Evolutionary conservation across 1,284 basidiomycete genomes (phyloP).

Genomic region (Cutaneotrichosporon dermatis): DNA sequence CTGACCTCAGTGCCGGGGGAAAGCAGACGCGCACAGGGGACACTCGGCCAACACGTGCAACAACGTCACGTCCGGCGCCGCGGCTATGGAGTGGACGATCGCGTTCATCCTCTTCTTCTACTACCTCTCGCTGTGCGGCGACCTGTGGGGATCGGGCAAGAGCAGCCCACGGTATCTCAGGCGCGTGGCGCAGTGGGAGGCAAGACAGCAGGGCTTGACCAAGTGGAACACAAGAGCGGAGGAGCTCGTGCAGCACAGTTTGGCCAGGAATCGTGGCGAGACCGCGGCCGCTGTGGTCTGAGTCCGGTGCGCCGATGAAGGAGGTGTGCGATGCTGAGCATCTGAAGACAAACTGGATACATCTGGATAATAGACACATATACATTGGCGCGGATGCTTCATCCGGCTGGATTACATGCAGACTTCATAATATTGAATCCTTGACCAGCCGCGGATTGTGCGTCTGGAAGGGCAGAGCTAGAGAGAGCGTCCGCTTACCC

Average conservation of each 20-base stretch:
- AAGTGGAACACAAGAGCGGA: background rate
- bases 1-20: constrained; percentile 33
- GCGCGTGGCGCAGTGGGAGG: constrained; percentile 44
- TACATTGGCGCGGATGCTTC: too few species aligned
- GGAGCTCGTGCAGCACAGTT: background rate
- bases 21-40: constrained; percentile 13
- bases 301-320: too few species aligned
- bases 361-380: too few species aligned
- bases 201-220: background rate
- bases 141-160: constrained; percentile 46
- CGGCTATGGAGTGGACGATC: constrained; percentile 51
- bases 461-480: too few species aligned
- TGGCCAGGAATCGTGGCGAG: background rate
- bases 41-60: constrained; percentile 44
- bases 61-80: constrained; percentile 48
- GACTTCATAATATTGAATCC: background rate
- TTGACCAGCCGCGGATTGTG: background rate
- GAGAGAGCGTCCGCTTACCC: too few species aligned
- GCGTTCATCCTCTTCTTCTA: constrained; percentile 49
- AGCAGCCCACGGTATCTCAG: constrained; percentile 49
- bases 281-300: too few species aligned
- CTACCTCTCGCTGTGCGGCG: constrained; percentile 40
- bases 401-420: too few species aligned
- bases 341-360: background rate
- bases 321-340: background rate